Conservation (phyloP, 371 early-diverging fungal species). For the Catenaria anguillulae region DNA sequence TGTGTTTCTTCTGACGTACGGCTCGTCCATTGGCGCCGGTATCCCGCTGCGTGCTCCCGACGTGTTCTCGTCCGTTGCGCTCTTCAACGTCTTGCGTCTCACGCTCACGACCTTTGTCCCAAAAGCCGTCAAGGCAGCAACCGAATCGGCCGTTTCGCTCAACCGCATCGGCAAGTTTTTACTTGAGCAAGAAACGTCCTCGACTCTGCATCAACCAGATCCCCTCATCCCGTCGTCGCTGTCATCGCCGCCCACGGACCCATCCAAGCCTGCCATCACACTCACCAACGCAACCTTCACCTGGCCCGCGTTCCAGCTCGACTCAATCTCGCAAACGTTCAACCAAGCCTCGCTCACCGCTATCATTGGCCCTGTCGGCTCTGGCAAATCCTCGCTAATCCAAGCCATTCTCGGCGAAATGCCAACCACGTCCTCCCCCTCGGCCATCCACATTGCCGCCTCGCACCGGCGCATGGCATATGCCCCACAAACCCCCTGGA, state of each 20-base stretch:
- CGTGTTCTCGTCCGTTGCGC: conserved; percentile 21
- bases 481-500: conserved; percentile 13
- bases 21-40: background rate
- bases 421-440: conserved; percentile 7
- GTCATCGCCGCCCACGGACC: too few species aligned
- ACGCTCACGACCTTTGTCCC: conserved; percentile 8
- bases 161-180: background rate
- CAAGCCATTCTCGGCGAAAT: conserved; percentile 23
- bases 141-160: background rate
- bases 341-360: conserved; percentile 14
- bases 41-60: background rate
- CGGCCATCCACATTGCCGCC: background rate
- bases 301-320: background rate
- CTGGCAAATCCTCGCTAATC: conserved; percentile 29
- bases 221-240: too few species aligned
- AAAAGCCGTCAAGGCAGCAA: background rate
- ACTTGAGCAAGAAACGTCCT: background rate
- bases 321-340: background rate
- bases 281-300: background rate
- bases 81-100: conserved; percentile 13
- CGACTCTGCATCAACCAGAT: too few species aligned
- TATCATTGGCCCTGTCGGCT: conserved; percentile 30
- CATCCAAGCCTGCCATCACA: too few species aligned
- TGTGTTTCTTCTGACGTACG: background rate
- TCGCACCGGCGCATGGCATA: conserved; percentile 7